These are phyloP conservation scores for Pseudomicrostroma phylloplanum DNA, from an alignment of 1,284 basidiomycete species.

Conservation along the genomic window DNA sequence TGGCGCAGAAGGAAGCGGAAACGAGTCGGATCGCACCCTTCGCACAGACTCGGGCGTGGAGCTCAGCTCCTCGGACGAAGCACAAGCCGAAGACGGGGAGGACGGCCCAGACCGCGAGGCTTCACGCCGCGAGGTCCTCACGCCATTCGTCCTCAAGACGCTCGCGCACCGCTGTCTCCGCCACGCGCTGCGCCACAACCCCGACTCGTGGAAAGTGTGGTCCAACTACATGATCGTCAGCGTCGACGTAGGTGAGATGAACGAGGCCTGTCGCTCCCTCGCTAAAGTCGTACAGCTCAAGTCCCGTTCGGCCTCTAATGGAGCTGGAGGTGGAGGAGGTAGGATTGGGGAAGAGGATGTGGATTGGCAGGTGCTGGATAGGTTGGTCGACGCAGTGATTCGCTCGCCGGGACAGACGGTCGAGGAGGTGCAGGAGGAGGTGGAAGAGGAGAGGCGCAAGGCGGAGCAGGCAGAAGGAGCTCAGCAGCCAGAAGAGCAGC, in stretches of 20 bases:
- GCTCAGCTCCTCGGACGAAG: conserved; percentile 15
- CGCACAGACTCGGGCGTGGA: conserved; percentile 13
- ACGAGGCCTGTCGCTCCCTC: conserved; percentile 78
- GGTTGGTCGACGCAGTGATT: conserved; percentile 72
- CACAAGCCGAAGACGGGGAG: conserved; percentile 3
- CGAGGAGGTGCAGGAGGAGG: conserved; percentile 21
- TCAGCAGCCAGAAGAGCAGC: background rate
- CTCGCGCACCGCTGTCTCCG: conserved; percentile 91
- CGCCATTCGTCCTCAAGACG: conserved; percentile 62
- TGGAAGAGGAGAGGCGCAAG: conserved; percentile 7
- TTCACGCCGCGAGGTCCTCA: background rate
- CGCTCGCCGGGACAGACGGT: conserved; percentile 56
- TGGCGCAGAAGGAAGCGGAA: background rate
- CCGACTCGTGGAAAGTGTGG: conserved; percentile 98
- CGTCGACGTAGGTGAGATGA: conserved; percentile 83
- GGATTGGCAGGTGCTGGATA: conserved; percentile 78
- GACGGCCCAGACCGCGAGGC: background rate
- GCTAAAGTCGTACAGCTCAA: conserved; percentile 66
- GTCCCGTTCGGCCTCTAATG: conserved; percentile 54
- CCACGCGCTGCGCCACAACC: conserved; percentile 73
- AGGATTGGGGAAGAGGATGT: conserved; percentile 54
- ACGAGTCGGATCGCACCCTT: conserved; percentile 5
- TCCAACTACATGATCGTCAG: conserved; percentile 92
- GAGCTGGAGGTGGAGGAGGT: conserved; percentile 54
- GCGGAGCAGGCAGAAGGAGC: conserved; percentile 24